These are phyloP conservation scores for Rostrohypoxylon terebratum DNA, from an alignment of 495 filamentous ascomycete species.

Conservation along the genomic window DNA sequence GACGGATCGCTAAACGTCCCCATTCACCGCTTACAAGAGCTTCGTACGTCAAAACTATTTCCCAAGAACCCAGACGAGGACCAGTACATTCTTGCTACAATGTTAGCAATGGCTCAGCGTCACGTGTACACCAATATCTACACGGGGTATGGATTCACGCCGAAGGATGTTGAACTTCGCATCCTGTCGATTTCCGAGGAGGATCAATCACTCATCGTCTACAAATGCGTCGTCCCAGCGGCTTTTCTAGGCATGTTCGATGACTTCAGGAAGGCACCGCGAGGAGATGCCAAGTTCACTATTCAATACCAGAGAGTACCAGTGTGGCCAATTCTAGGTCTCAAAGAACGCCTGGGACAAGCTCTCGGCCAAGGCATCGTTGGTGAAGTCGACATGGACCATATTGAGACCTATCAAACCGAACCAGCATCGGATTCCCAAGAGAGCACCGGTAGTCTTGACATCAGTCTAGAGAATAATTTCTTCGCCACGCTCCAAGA, in stretches of 20 bases:
- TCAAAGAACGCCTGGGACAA: slow-evolving; percentile 61
- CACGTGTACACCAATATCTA: slow-evolving; percentile 51
- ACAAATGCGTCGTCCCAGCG: slow-evolving; percentile 55
- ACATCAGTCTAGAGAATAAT: not conserved
- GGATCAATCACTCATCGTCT: slow-evolving; percentile 55
- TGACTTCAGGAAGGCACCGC: slow-evolving; percentile 49
- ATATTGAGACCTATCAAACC: slow-evolving; percentile 54
- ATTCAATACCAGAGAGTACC: slow-evolving; percentile 55
- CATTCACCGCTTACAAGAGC: slow-evolving; percentile 51
- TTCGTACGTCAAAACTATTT: slow-evolving; percentile 54
- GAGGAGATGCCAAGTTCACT: slow-evolving; percentile 36
- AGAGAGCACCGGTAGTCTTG: not conserved
- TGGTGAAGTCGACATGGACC: slow-evolving; percentile 49
- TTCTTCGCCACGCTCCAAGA: not conserved
- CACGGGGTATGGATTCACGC: slow-evolving; percentile 27
- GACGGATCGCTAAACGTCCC: slow-evolving; percentile 47
- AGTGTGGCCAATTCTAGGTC: slow-evolving; percentile 59
- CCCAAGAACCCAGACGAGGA: slow-evolving; percentile 58
- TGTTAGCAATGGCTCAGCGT: slow-evolving; percentile 61
- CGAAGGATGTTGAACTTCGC: slow-evolving; percentile 55
- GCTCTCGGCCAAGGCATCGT: slow-evolving; percentile 58
- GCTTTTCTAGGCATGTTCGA: slow-evolving; percentile 56
- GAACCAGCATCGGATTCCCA: not conserved
- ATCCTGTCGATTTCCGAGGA: slow-evolving; percentile 56
- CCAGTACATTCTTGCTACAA: slow-evolving; percentile 55